Evolutionary conservation across 768 basidiomycete species (phyloP), one percentile per base, ranked within the genome.

Genomic region (Rhodotorula diobovata): DNA sequence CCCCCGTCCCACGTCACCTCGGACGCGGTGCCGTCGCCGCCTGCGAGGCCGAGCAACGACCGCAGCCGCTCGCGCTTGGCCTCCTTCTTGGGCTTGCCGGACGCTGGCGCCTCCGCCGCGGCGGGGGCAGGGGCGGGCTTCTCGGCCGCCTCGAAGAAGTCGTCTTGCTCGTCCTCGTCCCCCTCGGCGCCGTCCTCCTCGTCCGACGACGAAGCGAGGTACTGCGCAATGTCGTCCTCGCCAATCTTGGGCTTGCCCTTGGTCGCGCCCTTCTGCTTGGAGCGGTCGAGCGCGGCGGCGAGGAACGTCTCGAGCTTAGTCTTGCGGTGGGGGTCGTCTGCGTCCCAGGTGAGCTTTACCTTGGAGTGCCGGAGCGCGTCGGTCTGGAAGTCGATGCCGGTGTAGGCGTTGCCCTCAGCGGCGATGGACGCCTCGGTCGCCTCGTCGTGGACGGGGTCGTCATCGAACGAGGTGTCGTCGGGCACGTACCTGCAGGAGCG

Each of bases 261-360:
- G 0, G 90, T 86, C 53, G 96, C 82, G 1, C 83, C 83, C 32
- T 93, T 88, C 57, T 93, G 87, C 2, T 93, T 91, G 60, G 93
- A 76, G 28, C 51, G 48, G 66, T 72, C 71, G 62, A 72, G 67
- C 28, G 67, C 70, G 14, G 70, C 55, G 56, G 70, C 70, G 64
- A 75, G 67, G 65, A 67, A 75, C 30, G 64, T 65, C 56, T 63
- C 43, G n/a, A 76, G 57, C 69, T 76, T 76, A 55, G 87, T 87
- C 67, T 84, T 85, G 51, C 95, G 88, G 77, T 93, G 90, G 0
- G 90, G 88, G 75, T 98, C 94, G 80, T 98, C 96, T 65, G 93
- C 91, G 75, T 99, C 96, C 96, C 96, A 99, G 10, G 94, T 96
- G 43, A 98, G 85, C 78, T 91, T 96, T 70, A 98, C 95, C 83